phyloP scores from a whole-genome alignment of 1,139 yeast species.

The Saccharomyces hybrid region DNA sequence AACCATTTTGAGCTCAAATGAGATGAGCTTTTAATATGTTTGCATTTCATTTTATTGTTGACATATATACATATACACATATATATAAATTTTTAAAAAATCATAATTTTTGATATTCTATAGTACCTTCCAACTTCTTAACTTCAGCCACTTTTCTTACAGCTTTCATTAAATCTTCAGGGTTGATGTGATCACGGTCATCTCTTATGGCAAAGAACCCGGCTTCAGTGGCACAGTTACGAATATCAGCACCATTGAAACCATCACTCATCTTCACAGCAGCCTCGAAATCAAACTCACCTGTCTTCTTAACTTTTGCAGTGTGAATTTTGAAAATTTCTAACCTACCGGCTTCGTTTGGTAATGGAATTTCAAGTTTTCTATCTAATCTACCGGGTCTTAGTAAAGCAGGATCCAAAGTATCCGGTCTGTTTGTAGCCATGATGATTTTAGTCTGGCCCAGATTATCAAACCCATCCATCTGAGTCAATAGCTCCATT shows the following conservation, averaged over 20 bases:
- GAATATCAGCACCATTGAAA: constrained; percentile 96
- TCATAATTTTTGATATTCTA: constrained; percentile 85
- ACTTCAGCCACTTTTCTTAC: constrained; percentile 96
- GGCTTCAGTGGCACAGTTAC: constrained; percentile 97
- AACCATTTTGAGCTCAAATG: constrained; percentile 15
- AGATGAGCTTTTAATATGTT: background rate
- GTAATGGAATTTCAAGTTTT: constrained; percentile 91
- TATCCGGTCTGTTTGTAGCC: constrained; percentile 99
- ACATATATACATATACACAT: background rate
- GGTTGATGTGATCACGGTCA: constrained; percentile 89
- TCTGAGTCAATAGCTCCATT: constrained; percentile 95
- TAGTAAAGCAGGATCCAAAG: constrained; percentile 95
- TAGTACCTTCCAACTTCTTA: constrained; percentile 93
- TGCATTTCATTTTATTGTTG: background rate
- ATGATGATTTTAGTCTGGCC: constrained; percentile 97
- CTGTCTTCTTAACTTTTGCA: constrained; percentile 75
- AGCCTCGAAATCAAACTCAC: constrained; percentile 96
- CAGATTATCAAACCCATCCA: constrained; percentile 97
- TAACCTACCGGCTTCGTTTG: constrained; percentile 92
- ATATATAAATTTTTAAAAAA: background rate
- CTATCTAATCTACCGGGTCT: constrained; percentile 98
- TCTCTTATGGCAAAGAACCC: constrained; percentile 98
- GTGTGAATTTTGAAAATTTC: constrained; percentile 95
- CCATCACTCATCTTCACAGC: constrained; percentile 98
- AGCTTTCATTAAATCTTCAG: constrained; percentile 94